Percentiles rank a stretch among this genome's conserved stretches.
These are phyloP conservation scores for Dipodascus albidus DNA, from an alignment of 805 yeast species.

Conservation along the genomic window DNA sequence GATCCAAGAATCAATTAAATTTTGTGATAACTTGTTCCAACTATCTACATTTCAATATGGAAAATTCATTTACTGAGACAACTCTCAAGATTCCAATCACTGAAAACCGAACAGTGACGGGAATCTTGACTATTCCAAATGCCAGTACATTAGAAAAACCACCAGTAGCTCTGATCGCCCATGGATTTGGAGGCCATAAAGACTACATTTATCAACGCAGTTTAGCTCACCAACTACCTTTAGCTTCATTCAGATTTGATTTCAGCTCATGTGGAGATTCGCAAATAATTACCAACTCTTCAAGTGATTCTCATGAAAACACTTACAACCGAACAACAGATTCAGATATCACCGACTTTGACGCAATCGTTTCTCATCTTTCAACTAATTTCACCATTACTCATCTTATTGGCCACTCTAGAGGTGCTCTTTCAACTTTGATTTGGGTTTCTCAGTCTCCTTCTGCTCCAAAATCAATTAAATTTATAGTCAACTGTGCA, in stretches of 20 bases:
- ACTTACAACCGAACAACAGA: slow-evolving; percentile 43
- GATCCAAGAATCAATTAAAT: no score
- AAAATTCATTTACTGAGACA: neutral
- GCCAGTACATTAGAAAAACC: neutral
- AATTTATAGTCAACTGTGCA: slow-evolving; percentile 51
- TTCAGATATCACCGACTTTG: slow-evolving; percentile 39
- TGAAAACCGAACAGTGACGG: neutral
- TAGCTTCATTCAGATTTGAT: slow-evolving; percentile 56
- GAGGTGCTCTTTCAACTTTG: slow-evolving; percentile 63
- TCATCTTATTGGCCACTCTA: slow-evolving; percentile 53
- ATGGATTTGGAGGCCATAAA: slow-evolving; percentile 81
- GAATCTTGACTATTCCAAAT: neutral
- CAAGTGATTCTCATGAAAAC: slow-evolving; percentile 9
- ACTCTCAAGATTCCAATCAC: neutral
- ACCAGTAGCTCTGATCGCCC: slow-evolving; percentile 33
- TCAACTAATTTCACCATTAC: slow-evolving; percentile 34
- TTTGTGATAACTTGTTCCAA: no score
- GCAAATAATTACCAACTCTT: slow-evolving; percentile 30
- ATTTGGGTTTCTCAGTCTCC: slow-evolving; percentile 40
- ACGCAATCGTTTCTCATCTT: neutral
- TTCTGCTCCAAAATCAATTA: slow-evolving; percentile 30
- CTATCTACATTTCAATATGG: neutral
- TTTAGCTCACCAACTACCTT: slow-evolving; percentile 41
- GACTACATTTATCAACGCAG: slow-evolving; percentile 61
- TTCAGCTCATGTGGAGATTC: slow-evolving; percentile 82